Evolutionary conservation across 257 asterid species (phyloP), one percentile per base, ranked within the genome.

Genomic region (Schizonepeta tenuifolia): DNA sequence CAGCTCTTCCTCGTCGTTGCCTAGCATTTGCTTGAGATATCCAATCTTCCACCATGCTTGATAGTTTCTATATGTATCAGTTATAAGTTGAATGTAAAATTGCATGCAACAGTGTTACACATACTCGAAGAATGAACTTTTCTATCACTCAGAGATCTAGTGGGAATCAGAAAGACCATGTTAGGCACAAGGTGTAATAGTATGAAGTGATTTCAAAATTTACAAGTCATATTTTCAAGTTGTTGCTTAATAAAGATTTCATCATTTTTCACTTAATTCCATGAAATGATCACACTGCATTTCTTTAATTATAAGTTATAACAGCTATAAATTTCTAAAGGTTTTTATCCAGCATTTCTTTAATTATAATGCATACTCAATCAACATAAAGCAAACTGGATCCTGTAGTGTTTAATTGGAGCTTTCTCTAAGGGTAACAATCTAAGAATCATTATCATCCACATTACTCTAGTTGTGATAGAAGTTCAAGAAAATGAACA

Each of bases 41-140:
- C 99, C 99, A 94, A 85, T 94, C 99, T 79, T 94, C 99, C 73
- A 89, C 97, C 97, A 94, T 94, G 88, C 97, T 94, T 53, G 99
- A 91, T 46, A 94, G 83, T 94, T 94, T 94, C 99, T 94, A 74
- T 55, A 54, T 24, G 67, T 38, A 82, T 26, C 77, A 65, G 44
- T 58, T 53, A 71, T 46, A 65, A 41, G 47, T 57, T 61, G 12
- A 63, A 40, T 73, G 21, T 44, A 69, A 49, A 20, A 63, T 15
- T 65, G 54, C 67, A 35, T 41, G 3, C 24, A 18, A 24, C 46
- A 71, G 33, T 17, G 64, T 49, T 51, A 53, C 5, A 64, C 13
- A 35, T 50, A 57, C 54, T 65, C 54, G 46, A 72, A 59, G 62
- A 55, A 18, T 20, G 9, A 31, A 71, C 38, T n/a, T 7, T 15